A percentile compares a stretch with the other conserved stretches of the same genome.
Evolutionary conservation across 306 rosid genomes (phyloP).

Genomic region (Crataegus laevigata): DNA sequence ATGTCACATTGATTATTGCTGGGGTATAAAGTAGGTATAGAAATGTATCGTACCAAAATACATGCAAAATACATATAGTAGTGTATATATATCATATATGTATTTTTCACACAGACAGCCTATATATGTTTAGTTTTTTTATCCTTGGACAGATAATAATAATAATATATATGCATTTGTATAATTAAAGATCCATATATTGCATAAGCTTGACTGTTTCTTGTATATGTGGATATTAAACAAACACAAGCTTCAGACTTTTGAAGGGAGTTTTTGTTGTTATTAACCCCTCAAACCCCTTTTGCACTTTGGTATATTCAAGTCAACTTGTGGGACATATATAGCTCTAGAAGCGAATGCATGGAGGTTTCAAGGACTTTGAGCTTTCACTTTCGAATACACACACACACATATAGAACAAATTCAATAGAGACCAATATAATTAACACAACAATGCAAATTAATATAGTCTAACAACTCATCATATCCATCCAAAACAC

Average conservation of each 20-base stretch:
- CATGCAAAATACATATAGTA: too few species aligned
- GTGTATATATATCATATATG: too few species aligned
- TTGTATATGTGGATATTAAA: not conserved
- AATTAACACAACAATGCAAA: not conserved
- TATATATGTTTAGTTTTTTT: too few species aligned
- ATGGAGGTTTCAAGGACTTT: constrained; percentile 19
- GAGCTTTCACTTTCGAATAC: constrained; percentile 8
- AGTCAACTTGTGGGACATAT: constrained; percentile 30
- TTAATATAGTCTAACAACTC: not conserved
- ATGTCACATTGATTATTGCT: too few species aligned
- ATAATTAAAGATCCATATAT: too few species aligned
- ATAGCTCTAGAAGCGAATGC: not conserved
- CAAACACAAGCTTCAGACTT: constrained; percentile 10
- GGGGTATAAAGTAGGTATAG: not conserved
- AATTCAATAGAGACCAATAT: not conserved
- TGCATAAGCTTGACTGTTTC: not conserved
- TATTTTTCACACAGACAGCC: not conserved
- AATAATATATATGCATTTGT: too few species aligned
- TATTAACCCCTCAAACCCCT: constrained; percentile 15
- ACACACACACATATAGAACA: not conserved
- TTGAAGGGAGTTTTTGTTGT: constrained; percentile 11
- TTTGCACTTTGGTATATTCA: not conserved
- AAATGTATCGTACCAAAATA: not conserved
- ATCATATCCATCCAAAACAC: not conserved
- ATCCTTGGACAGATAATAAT: not conserved